Base-by-base conservation (phyloP, 2,329 filamentous ascomycete genomes). In the Phaeophleospora eucalypticola region DNA sequence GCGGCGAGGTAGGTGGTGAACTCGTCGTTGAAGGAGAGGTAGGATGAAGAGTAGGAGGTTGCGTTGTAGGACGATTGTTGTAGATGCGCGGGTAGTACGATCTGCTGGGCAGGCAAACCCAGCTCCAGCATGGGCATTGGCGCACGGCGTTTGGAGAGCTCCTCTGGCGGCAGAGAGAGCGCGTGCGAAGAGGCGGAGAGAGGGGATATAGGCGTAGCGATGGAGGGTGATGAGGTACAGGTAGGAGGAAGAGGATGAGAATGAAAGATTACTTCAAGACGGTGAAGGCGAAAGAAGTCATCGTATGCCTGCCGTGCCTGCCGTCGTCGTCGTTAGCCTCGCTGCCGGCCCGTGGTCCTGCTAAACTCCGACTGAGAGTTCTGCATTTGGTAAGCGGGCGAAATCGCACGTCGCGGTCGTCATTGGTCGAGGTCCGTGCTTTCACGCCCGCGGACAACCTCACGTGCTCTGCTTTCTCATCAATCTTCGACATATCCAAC, bases 1-100 rank as follows among this genome's bases (percentile, higher is more conserved):
- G 56, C 57, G 41, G 55, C 52, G 43, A 65, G 61, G 45, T 65
- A 65, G 44, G 56, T 61, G 42, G 59, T 54, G 45, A 57, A 52
- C 41, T 41, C 44, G 48, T 18, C 29, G 46, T 49, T 33, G 46
- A 21, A 17, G 42, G 24, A 6, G 24, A 12, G 7, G 24, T 29
- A 29, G 24, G 24, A 6, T 7, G 24, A 29, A 6, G 24, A 29
- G 24, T 29, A 29, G 24, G 29, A 43, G 41, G 34, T 33, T 32
- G 8, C 33, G 33, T 35, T 7, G 16, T 9, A 16, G 35, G 20
- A 37, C n/a, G n/a, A n/a, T n/a, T n/a, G n/a, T n/a, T 18, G 42
- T 32, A 40, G 43, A 34, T 38, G 29, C 36, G 36, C 50, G 21
- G n/a, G n/a, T n/a, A 57, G 38, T 27, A 53, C 48, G 44, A 46